A percentile compares a stretch with the other conserved stretches of the same genome.
These are phyloP conservation scores for Xylaria scruposa DNA, from an alignment of 495 filamentous ascomycete species.

Conservation along the genomic window DNA sequence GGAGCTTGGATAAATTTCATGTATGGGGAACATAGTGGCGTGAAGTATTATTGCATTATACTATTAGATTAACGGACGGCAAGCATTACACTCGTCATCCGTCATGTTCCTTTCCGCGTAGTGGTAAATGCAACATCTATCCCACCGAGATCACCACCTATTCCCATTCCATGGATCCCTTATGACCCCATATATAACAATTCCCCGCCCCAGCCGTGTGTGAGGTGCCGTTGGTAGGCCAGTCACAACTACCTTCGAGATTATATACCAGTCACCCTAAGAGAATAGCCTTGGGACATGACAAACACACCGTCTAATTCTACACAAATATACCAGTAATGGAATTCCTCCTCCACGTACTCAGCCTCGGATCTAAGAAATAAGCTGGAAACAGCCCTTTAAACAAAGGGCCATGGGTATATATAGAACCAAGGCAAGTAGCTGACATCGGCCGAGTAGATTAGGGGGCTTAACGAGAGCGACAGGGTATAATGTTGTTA, in stretches of 20 bases:
- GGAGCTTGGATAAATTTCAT: not conserved
- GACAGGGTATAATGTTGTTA: not conserved
- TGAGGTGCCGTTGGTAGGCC: not conserved
- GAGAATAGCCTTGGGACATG: not conserved
- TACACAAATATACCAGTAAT: not conserved
- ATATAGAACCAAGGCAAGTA: not conserved
- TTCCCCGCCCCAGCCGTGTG: not conserved
- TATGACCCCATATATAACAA: not conserved
- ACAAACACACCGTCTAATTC: not conserved
- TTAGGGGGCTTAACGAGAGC: slow-evolving; percentile 12
- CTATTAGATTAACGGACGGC: slow-evolving; percentile 12
- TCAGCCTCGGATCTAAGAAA: not conserved
- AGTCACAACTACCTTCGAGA: not conserved
- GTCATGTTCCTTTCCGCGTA: slow-evolving; percentile 18
- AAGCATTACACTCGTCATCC: slow-evolving; percentile 23
- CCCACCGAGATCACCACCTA: not conserved
- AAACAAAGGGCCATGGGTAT: slow-evolving; percentile 12
- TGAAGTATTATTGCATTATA: slow-evolving; percentile 28
- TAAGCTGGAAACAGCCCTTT: slow-evolving; percentile 2
- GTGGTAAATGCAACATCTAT: slow-evolving; percentile 15
- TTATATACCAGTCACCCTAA: slow-evolving; percentile 2
- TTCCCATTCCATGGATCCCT: not conserved
- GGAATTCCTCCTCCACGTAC: slow-evolving; percentile 8
- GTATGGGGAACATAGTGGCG: not conserved
- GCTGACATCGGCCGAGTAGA: not conserved